These are phyloP conservation scores for Colletotrichum salicis DNA, from an alignment of 2,329 filamentous ascomycete genomes.

Conservation along the genomic window DNA sequence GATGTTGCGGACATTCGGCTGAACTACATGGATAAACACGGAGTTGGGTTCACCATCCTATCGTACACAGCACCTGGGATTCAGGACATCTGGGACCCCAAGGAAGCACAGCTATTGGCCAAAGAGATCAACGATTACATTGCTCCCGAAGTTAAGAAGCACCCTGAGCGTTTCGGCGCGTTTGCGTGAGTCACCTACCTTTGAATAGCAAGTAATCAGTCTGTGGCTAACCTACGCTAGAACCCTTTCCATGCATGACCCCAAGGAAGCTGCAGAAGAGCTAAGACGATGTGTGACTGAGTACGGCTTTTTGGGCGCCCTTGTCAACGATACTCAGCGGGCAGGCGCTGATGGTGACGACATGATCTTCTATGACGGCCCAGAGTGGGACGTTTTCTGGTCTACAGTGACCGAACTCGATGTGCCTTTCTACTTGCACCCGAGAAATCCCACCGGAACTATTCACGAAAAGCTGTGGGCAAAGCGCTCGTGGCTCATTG, in stretches of 20 bases:
- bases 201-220: neutral
- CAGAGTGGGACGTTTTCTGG: conserved; percentile 72
- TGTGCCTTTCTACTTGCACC: conserved; percentile 73
- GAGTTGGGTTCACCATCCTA: conserved; percentile 59
- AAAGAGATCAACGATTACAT: conserved; percentile 45
- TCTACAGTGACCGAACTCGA: conserved; percentile 65
- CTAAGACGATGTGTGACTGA: conserved; percentile 64
- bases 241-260: neutral
- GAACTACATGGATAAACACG: conserved; percentile 52
- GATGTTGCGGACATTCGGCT: conserved; percentile 46
- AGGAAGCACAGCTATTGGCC: conserved; percentile 52
- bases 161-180: conserved; percentile 55
- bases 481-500: conserved; percentile 68
- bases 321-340: conserved; percentile 71
- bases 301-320: conserved; percentile 69
- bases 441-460: conserved; percentile 65
- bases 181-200: conserved; percentile 50
- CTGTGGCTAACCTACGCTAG: neutral
- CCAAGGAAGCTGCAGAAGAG: conserved; percentile 46
- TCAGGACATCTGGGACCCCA: conserved; percentile 55
- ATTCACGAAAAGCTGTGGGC: conserved; percentile 69
- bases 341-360: conserved; percentile 65
- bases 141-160: conserved; percentile 31
- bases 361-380: conserved; percentile 72
- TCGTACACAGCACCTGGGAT: conserved; percentile 61